Conservation (phyloP, 2,329 filamentous ascomycete genomes). For the Stagonosporopsis tanaceti region DNA sequence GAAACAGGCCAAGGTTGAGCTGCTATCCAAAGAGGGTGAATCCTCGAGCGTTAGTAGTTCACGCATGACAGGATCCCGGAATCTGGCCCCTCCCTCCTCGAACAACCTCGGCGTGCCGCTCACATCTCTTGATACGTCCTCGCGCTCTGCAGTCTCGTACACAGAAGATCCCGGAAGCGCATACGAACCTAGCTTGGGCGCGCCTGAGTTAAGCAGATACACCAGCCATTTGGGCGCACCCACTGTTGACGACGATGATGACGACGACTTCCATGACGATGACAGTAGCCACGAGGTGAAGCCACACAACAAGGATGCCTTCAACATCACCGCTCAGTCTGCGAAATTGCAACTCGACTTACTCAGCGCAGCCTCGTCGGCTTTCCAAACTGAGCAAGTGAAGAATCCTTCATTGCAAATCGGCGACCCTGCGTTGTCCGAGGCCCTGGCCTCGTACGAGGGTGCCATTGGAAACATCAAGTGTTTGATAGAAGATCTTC, state of each 20-base stretch:
- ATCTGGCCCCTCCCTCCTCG: slow-evolving; percentile 43
- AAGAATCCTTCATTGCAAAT: slow-evolving; percentile 75
- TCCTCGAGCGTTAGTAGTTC: slow-evolving; percentile 49
- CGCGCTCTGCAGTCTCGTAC: slow-evolving; percentile 55
- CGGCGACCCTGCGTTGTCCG: slow-evolving; percentile 77
- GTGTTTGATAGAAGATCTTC: slow-evolving; percentile 80
- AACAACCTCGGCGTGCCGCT: slow-evolving; percentile 60
- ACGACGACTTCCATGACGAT: slow-evolving; percentile 82
- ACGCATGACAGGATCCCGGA: slow-evolving; percentile 36
- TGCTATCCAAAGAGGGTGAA: slow-evolving; percentile 59
- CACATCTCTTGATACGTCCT: slow-evolving; percentile 49
- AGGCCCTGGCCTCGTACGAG: slow-evolving; percentile 86
- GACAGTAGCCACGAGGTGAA: slow-evolving; percentile 77
- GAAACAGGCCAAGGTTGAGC: slow-evolving; percentile 78
- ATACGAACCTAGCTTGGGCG: slow-evolving; percentile 65
- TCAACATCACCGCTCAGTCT: slow-evolving; percentile 96
- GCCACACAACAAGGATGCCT: slow-evolving; percentile 85
- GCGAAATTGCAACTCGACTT: slow-evolving; percentile 92
- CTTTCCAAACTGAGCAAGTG: slow-evolving; percentile 74
- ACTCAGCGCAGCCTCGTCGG: slow-evolving; percentile 83
- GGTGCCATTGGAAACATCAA: slow-evolving; percentile 88
- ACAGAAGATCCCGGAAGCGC: slow-evolving; percentile 65
- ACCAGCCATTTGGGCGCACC: slow-evolving; percentile 59
- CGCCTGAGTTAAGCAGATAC: slow-evolving; percentile 60
- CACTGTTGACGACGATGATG: slow-evolving; percentile 65